Evolutionary conservation across 164 flowering plant genomes (phyloP), one percentile per base, ranked within the genome.

Genomic region (Vitis rupestris): DNA sequence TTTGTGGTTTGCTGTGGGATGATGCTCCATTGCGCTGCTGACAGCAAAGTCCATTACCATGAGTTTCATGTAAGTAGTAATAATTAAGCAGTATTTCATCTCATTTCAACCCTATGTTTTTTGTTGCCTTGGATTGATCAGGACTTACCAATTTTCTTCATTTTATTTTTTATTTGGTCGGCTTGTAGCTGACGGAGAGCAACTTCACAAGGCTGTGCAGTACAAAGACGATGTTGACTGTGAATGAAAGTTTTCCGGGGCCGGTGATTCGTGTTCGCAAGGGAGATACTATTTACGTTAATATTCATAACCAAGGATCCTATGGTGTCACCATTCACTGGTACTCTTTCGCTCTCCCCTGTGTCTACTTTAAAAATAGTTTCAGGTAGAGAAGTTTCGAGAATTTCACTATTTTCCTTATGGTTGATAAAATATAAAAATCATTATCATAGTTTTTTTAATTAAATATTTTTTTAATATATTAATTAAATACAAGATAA

Each of bases 161-260:
- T 23, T 23, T 23, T 56, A 17, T 51, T 0, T 10, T 51, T 51
- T 51, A 1, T 51, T 51, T 10, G 54, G 54, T 53, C 2, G n/a
- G 27, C 2, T 58, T 54, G 49, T 37, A 70, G 72, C 14, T 70
- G 8, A 44, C 61, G 23, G 66, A 49, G 51, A 30, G 7, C 5
- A 62, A 51, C 16, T 29, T 51, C 47, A 70, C 55, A 0, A 62
- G 61, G 60, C 53, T 70, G 51, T 70, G 73, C 67, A 50, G 52
- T 16, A 12, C 23, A 12, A 50, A 62, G 16, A 30, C 8, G 53
- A 51, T 54, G 12, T 9, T 63, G 1, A 63, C 73, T 13, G 67
- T 53, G 16, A 70, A 70, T 23, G 73, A 52, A 10, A 9, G 10
- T 17, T 70, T 70, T 30, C 73, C 73, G 5, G 73, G 73, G 10